A percentile compares a stretch with the other conserved stretches of the same genome.
These are phyloP conservation scores for Pythium scleroteichum DNA, from an alignment of 352 stramenopile genomes.

Conservation along the genomic window DNA sequence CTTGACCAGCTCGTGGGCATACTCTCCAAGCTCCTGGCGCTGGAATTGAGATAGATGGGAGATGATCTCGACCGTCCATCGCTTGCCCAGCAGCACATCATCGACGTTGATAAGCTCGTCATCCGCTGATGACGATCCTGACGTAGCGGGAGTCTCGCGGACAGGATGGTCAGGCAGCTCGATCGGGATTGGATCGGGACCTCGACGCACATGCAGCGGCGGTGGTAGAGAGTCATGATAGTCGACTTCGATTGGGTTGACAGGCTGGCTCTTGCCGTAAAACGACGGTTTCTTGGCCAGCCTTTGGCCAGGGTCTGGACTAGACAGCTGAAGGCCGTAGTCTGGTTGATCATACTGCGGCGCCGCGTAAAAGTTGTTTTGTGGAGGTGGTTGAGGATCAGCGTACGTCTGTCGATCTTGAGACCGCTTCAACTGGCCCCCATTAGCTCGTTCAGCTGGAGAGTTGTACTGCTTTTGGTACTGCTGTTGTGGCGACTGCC, in stretches of 20 bases:
- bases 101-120: conserved; percentile 16
- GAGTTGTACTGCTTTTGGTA: conserved; percentile 1
- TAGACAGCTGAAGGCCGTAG: not conserved
- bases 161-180: conserved; percentile 13
- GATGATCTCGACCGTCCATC: conserved; percentile 36
- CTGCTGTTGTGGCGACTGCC: not conserved
- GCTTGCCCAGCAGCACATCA: conserved; percentile 26
- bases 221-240: conserved; percentile 12
- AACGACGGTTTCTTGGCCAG: not conserved
- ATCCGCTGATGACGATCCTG: not conserved
- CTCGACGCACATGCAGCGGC: conserved; percentile 1
- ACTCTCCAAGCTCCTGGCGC: conserved; percentile 22
- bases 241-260: not conserved
- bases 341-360: not conserved
- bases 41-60: conserved; percentile 35
- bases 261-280: not conserved
- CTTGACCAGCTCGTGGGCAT: conserved; percentile 33
- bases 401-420: not conserved
- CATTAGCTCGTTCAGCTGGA: not conserved
- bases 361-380: not conserved
- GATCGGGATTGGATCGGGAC: conserved; percentile 1
- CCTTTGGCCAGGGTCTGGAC: not conserved
- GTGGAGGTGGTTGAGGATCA: not conserved
- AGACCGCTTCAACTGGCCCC: no score
- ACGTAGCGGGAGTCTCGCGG: conserved; percentile 2